Evolutionary conservation across 495 filamentous ascomycete species (phyloP), one percentile per base, ranked within the genome.

Genomic region (Daldinia loculata): DNA sequence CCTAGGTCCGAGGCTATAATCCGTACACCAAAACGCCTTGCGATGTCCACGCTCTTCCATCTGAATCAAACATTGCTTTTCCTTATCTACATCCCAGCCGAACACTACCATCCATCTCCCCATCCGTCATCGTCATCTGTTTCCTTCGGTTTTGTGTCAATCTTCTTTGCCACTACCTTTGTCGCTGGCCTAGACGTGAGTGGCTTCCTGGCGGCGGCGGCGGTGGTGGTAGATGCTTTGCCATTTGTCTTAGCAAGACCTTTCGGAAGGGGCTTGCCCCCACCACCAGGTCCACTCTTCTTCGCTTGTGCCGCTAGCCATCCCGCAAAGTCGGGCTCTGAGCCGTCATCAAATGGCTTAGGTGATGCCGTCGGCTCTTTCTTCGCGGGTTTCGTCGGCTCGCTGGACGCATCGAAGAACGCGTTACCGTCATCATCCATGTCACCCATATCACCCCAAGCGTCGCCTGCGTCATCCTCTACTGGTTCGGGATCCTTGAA

Each of bases 311-410:
- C 93, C 9, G 92, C 92, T 48, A 97, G 78, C 93, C 94, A 97
- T 5, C 92, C 93, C 19, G 93, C 94, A 79, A 98, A 98, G 77
- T 98, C 94, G 2, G 93, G 93, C 74, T 98, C 93, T 2, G 89
- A 90, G 32, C 90, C 89, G 74, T 96, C 93, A 66, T 94, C 92
- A 68, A 90, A 96, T 0, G 89, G 85, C 12, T 82, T 84, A 2
- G 83, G 76, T 0, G 82, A 67, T 9, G 79, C 74, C 4, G 78
- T 51, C 8, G 68, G 27, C 50, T 69, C 73, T 58, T 48, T 75
- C 61, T 61, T 66, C 17, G 79, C 52, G 26, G 71, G 69, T 1
- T 70, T 56, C 58, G 75, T 22, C 70, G 74, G 62, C 75, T 76
- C 61, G 64, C 76, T 52, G 73, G 76, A 55, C 15, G 81, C 70